These are phyloP conservation scores for Penicillium goetzii DNA, from an alignment of 495 filamentous ascomycete species.

Conservation along the genomic window DNA sequence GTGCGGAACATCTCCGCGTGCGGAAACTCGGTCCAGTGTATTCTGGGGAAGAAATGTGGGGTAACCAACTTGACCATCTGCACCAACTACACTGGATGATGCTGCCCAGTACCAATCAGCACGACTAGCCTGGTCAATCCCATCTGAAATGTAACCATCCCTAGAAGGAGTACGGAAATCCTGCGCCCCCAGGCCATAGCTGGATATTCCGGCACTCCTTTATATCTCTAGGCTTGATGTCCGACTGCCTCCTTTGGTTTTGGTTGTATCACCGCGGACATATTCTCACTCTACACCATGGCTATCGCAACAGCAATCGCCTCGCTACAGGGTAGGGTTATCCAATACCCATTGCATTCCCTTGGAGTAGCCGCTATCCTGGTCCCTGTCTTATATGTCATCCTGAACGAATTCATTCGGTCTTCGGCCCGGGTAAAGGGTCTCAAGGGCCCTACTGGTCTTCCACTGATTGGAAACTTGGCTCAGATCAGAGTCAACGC, in stretches of 20 bases:
- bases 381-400: constrained; percentile 48
- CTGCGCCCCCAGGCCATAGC: neutral
- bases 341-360: constrained; percentile 35
- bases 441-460: constrained; percentile 58
- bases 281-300: constrained; percentile 26
- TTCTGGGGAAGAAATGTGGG: neutral
- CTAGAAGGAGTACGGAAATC: constrained; percentile 4
- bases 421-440: constrained; percentile 51
- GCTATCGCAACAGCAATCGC: constrained; percentile 35
- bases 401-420: constrained; percentile 58
- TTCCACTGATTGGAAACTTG: constrained; percentile 67
- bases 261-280: neutral
- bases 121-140: neutral
- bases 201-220: neutral
- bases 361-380: constrained; percentile 32
- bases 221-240: constrained; percentile 1
- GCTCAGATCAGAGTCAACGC: constrained; percentile 61
- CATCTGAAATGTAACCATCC: neutral
- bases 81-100: neutral
- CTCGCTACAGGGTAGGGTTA: constrained; percentile 26
- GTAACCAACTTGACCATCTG: neutral
- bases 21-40: neutral
- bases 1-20: neutral
- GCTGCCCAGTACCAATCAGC: neutral
- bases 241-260: neutral